phyloP scores from a whole-genome alignment of 352 stramenopile genomes.

The Globisporangium uncinulatum region DNA sequence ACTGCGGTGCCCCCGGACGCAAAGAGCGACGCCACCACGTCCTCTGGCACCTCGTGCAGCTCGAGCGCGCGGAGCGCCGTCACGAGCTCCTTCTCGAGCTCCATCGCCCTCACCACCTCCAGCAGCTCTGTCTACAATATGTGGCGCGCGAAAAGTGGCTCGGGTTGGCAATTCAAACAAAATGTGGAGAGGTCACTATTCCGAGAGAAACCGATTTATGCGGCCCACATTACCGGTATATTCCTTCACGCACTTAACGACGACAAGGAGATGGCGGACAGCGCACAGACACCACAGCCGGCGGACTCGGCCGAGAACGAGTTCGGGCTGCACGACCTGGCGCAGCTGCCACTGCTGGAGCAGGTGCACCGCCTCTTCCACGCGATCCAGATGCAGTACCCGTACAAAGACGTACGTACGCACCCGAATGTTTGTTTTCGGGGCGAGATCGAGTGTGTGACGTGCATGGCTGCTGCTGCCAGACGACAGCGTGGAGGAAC shows the following conservation, averaged over 20 bases:
- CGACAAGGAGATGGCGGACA: neutral
- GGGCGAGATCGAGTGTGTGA: neutral
- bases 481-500: conserved; percentile 73
- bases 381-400: conserved; percentile 76
- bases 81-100: conserved; percentile 57
- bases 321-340: conserved; percentile 66
- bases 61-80: conserved; percentile 50
- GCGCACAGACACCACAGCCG: neutral
- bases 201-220: neutral
- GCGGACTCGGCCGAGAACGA: conserved; percentile 37
- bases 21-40: conserved; percentile 53
- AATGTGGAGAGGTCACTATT: neutral
- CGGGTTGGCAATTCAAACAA: neutral
- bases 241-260: neutral
- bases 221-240: too few relatives aligned
- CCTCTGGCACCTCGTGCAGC: conserved; percentile 42
- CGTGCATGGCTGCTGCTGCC: neutral
- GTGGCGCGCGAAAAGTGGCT: conserved; percentile 3
- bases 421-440: neutral
- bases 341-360: conserved; percentile 66
- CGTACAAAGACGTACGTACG: conserved; percentile 64
- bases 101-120: conserved; percentile 8
- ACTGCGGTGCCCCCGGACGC: conserved; percentile 61
- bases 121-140: too few relatives aligned
- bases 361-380: conserved; percentile 83